These are phyloP conservation scores for Puccinia triticina DNA, from an alignment of 1,284 basidiomycete species.

Conservation along the genomic window DNA sequence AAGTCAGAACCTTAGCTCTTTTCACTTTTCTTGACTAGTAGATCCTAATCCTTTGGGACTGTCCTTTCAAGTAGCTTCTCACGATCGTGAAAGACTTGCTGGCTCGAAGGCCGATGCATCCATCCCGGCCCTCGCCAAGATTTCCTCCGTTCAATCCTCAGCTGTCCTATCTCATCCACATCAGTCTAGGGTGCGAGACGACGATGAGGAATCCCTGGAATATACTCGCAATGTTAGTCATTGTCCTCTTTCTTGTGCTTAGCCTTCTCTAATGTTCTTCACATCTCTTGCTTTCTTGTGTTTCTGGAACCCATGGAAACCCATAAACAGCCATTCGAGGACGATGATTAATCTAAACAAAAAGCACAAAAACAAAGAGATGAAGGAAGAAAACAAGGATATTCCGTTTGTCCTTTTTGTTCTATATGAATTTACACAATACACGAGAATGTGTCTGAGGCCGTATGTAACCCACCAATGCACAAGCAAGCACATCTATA, in stretches of 20 bases:
- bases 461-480: not conserved
- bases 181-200: conserved; percentile 15
- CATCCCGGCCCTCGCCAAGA: not conserved
- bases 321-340: conserved; percentile 15
- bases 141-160: not conserved
- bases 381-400: not conserved
- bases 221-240: conserved; percentile 47
- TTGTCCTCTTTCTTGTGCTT: not conserved
- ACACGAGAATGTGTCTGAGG: not conserved
- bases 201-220: conserved; percentile 51
- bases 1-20: not conserved
- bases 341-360: conserved; percentile 5
- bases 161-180: not conserved
- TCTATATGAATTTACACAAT: not conserved
- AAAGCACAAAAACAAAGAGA: not conserved
- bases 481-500: not conserved
- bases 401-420: not conserved
- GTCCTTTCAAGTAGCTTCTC: not conserved
- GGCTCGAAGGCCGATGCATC: not conserved
- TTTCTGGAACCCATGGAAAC: not conserved
- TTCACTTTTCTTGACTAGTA: no score
- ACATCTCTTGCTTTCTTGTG: not conserved
- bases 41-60: not conserved
- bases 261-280: not conserved
- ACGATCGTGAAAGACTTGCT: not conserved